A percentile compares a stretch with the other conserved stretches of the same genome.
Conservation (phyloP, 225 moss, liverwort and hornwort species). For the Pseudisothecium myosuroides region DNA sequence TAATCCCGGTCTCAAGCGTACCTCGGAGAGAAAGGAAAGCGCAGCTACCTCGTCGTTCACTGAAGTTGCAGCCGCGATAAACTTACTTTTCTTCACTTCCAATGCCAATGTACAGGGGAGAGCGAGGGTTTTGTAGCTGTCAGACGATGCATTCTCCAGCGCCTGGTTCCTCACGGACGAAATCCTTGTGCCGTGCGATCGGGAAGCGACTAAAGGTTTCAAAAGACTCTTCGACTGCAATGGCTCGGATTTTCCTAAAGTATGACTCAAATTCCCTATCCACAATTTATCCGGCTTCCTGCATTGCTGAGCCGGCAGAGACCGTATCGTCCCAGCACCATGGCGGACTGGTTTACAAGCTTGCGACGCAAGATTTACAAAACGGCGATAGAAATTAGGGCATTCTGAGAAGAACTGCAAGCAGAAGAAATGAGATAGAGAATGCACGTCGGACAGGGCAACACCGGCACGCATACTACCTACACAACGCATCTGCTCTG, state of each 20-base stretch:
- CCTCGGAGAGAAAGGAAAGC: constrained; percentile 43
- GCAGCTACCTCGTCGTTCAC: constrained; percentile 40
- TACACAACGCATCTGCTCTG: neutral
- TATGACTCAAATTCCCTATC: neutral
- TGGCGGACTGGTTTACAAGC: neutral
- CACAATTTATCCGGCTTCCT: neutral
- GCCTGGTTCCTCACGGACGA: neutral
- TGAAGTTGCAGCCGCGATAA: constrained; percentile 37
- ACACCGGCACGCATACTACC: neutral
- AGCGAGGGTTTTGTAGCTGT: constrained; percentile 32
- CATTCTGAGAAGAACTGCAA: neutral
- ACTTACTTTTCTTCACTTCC: constrained; percentile 56
- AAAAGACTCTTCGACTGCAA: neutral
- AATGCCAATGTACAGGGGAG: constrained; percentile 6
- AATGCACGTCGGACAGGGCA: neutral
- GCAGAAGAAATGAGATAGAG: neutral
- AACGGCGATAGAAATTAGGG: neutral
- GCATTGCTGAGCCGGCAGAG: neutral
- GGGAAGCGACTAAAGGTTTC: neutral
- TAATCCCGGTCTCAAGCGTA: neutral
- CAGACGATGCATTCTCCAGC: neutral
- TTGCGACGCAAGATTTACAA: neutral
- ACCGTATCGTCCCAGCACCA: neutral
- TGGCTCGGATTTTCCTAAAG: neutral
- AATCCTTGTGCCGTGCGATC: neutral